Evolutionary conservation across 2,329 filamentous ascomycete species (phyloP), one percentile per base, ranked within the genome.

Genomic region (Phymatotrichopsis omnivora): DNA sequence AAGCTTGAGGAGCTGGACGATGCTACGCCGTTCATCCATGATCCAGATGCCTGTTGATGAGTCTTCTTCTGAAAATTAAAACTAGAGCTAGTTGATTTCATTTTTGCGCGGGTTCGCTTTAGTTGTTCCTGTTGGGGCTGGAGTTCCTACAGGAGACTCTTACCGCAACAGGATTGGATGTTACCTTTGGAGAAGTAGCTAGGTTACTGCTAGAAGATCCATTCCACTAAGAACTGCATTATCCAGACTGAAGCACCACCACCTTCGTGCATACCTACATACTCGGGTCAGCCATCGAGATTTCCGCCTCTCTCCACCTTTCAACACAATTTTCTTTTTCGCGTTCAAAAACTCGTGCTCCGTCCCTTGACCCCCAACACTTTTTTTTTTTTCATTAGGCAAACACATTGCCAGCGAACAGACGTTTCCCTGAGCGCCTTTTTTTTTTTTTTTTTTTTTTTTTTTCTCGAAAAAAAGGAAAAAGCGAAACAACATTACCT

Each of bases 291-390:
- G n/a, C n/a, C n/a, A n/a, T n/a, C n/a, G n/a, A 20, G 17, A 12
- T 20, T 11, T 19, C 33, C 16, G 17, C 33, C 20, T 20, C 17
- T 35, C 31, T 19, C 17, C 23, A 7, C 14, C 10, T 19, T 32
- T 32, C 30, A 32, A 32, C 30, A 14, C 19, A 7, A 14, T 14
- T 16, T 32, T 20, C 16, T n/a, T n/a, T 14, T 22, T 22, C 33
- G 24, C 20, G 19, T 33, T 30, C 5, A 23, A 23, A 43, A 19
- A 42, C 27, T 37, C 33, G 31, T 32, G 17, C 28, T 42, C 32
- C 33, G 11, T 22, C 33, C 16, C 12, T 12, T 22, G 12, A 12
- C 23, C 16, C 10, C 33, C 33, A 35, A 10, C 17, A 12, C 33
- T 22, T 23, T 11, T 2, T 8, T 4, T 35, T 22, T 12, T 7